Evolutionary conservation across 805 yeast genomes (phyloP), one percentile per base, ranked within the genome.

Genomic region (Komagataella mondaviorum): DNA sequence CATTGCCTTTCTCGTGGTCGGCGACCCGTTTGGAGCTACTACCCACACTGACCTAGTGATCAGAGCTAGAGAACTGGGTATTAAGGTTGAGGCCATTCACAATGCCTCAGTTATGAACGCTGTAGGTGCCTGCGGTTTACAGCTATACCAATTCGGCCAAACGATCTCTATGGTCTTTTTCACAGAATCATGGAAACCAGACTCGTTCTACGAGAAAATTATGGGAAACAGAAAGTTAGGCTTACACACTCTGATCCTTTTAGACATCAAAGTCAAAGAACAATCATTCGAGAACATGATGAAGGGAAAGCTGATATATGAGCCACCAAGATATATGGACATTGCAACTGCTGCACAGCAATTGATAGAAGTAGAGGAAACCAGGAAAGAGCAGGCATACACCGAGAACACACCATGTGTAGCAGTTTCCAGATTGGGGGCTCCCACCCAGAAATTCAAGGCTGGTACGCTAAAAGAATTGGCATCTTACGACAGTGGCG

Each of bases 51-150:
- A 93, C 69, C 74, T 91, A 55, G 88, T 90, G 46, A 77, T 91
- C 54, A 75, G 99, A 61, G 98, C 99, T 47, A 78, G 95, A 58
- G 96, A 86, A 66, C 73, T 82, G 54, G 80, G 80, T 2, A 88
- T 93, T 62, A 71, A 76, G 49, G 87, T 86, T 47, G 95, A 87
- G 62, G 77, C 85, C 45, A 80, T 91, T 54, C 99, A 91, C 70
- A 91, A 91, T 66, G 99, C 99, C 1, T 86, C 96, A 16, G 93
- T 91, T 10, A 89, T 93, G 96, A 91, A 91, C 63, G 99, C 98
- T 0, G 96, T 91, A 23, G 99, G 99, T 17, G 95, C 97, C 1
- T 89, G 97, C 71, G 99, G 99, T 20, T 75, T 93, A 57, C 99
- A 91, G 67, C 73, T 91, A 53, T 91, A 91, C 68, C 89, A 85